phyloP scores from a whole-genome alignment of 306 rosid genomes.

The Potentilla sterilis region DNA sequence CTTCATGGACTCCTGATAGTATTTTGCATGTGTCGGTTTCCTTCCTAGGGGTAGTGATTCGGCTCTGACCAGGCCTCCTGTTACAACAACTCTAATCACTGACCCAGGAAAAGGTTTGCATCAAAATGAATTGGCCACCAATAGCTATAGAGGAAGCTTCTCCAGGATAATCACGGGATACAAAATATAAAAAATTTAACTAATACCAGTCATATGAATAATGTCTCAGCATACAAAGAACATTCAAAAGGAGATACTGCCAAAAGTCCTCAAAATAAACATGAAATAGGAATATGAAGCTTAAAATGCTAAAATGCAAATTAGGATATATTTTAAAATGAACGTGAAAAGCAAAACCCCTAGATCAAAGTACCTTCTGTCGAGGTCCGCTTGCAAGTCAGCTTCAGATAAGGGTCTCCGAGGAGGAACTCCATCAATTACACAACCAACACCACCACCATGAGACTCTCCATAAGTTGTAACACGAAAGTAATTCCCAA shows the following conservation, averaged over 20 bases:
- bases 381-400: slow-evolving; percentile 94
- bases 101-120: slow-evolving; percentile 22
- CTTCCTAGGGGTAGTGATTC: slow-evolving; percentile 98
- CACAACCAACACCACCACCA: slow-evolving; percentile 98
- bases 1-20: slow-evolving; percentile 85
- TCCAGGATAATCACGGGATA: background rate
- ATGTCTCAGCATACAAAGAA: background rate
- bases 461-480: slow-evolving; percentile 97
- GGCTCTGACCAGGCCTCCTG: slow-evolving; percentile 99
- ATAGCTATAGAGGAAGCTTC: slow-evolving; percentile 1
- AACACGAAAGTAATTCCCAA: slow-evolving; percentile 76
- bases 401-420: slow-evolving; percentile 66
- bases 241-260: background rate
- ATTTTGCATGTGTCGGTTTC: slow-evolving; percentile 94
- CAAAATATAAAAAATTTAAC: background rate
- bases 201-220: background rate
- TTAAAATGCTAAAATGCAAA: no score
- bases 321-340: background rate
- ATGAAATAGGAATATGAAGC: no score
- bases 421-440: slow-evolving; percentile 98
- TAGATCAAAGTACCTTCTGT: slow-evolving; percentile 66
- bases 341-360: background rate
- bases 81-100: slow-evolving; percentile 27
- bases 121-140: slow-evolving; percentile 22
- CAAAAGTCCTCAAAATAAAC: background rate